A percentile compares a stretch with the other conserved stretches of the same genome.
phyloP scores from a whole-genome alignment of 768 basidiomycete species.

The Multifurca ochricompacta region DNA sequence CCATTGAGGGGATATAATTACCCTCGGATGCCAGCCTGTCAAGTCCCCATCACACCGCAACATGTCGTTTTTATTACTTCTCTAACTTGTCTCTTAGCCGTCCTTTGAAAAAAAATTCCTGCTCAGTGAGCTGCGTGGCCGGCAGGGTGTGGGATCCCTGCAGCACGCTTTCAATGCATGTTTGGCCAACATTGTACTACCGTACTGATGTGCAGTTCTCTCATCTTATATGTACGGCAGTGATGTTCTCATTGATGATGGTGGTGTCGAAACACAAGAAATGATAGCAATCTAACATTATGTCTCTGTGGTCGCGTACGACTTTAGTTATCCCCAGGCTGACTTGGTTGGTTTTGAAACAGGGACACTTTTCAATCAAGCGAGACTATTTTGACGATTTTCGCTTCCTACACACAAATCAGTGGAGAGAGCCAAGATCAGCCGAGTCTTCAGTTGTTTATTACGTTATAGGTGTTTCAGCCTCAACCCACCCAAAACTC shows the following conservation, averaged over 20 bases:
- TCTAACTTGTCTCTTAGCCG: not conserved
- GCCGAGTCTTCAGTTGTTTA: not conserved
- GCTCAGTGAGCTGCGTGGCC: not conserved
- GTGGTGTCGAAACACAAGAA: not conserved
- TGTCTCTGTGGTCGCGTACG: too few species aligned
- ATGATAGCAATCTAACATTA: too few species aligned
- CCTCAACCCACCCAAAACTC: too few species aligned
- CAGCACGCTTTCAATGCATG: not conserved
- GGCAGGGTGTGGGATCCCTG: not conserved
- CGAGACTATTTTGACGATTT: not conserved
- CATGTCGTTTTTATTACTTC: slow-evolving; percentile 1
- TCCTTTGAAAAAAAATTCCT: not conserved
- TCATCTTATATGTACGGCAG: not conserved
- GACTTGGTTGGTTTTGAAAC: not conserved
- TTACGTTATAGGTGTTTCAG: slow-evolving; percentile 2
- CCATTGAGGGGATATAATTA: not conserved
- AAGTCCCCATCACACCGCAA: not conserved
- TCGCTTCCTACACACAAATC: not conserved
- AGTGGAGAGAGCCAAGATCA: not conserved
- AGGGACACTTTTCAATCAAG: not conserved
- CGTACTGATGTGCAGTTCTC: not conserved
- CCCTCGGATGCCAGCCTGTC: slow-evolving; percentile 1
- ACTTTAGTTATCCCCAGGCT: too few species aligned
- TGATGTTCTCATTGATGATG: not conserved
- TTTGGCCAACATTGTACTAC: not conserved